These are phyloP conservation scores for Tulasnella sp. DNA, from an alignment of 768 basidiomycete species.

Conservation along the genomic window DNA sequence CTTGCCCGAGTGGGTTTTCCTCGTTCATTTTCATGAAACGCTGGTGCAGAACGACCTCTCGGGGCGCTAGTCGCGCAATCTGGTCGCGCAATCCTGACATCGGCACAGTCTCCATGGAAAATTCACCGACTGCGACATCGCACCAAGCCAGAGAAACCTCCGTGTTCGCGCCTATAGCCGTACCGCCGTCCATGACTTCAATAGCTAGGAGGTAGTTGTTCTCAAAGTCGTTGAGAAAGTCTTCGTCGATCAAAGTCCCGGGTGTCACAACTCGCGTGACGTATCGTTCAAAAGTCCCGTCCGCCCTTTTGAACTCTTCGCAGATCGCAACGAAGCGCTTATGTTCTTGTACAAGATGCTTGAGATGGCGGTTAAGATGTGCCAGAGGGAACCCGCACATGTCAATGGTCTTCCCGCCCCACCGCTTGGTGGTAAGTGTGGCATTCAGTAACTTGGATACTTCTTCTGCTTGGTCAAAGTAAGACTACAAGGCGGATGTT, in stretches of 20 bases:
- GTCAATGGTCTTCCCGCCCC: conserved; percentile 52
- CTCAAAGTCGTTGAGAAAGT: conserved; percentile 71
- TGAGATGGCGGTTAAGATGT: conserved; percentile 79
- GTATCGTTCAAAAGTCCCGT: conserved; percentile 51
- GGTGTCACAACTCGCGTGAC: conserved; percentile 84
- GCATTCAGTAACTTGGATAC: conserved; percentile 68
- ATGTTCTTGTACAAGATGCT: conserved; percentile 69
- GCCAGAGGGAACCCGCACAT: conserved; percentile 89
- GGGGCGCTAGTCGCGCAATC: conserved; percentile 64
- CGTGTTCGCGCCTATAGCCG: background rate
- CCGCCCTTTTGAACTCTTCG: conserved; percentile 65
- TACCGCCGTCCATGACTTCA: conserved; percentile 21
- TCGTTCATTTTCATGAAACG: conserved; percentile 27
- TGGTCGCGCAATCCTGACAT: conserved; percentile 59
- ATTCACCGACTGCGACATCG: conserved; percentile 89
- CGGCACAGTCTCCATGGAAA: conserved; percentile 57
- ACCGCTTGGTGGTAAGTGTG: conserved; percentile 65
- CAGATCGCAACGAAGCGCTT: conserved; percentile 84
- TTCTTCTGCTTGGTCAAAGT: conserved; percentile 80
- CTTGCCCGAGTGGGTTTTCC: conserved; percentile 29
- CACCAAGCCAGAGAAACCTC: conserved; percentile 72
- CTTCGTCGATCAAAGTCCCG: conserved; percentile 86
- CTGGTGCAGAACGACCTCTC: conserved; percentile 62
- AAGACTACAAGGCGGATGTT: conserved; percentile 45
- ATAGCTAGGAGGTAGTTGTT: conserved; percentile 84